Base-by-base conservation (phyloP, 495 filamentous ascomycete species). In the Aspergillus steynii region DNA sequence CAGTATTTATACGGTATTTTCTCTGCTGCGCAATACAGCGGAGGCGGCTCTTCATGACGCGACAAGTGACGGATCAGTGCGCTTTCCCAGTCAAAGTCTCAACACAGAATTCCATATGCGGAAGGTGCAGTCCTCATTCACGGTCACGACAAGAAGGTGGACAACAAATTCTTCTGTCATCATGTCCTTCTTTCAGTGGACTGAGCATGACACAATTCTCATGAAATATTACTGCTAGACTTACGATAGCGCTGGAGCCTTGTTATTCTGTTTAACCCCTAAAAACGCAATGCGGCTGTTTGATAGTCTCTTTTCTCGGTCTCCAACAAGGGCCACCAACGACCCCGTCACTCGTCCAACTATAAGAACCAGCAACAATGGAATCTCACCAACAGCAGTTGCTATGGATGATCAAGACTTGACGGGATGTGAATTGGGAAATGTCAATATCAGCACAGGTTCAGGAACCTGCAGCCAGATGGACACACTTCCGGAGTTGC, bases 251-350 rank as follows among this genome's bases (percentile, higher is more conserved):
- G 6, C 25, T 14, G 25, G n/a, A n/a, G 8, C 5, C 25, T 32
- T 37, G 20, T 10, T 12, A 45, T 12, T 56, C 20, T 29, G 12
- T 15, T 31, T 2, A 20, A 5, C 12, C 25, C 5, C 27, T 3
- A 5, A 25, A 25, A 4, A 5, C 42, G 8, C 28, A 9, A 65
- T 65, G 63, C 53, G 56, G 5, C 42, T 61, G 47, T 54, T 65
- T 29, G 52, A 48, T 50, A 32, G 45, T 6, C 42, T 65, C 37
- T 56, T 60, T 5, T 50, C 56, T 49, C 31, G 52, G 47, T 57
- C 56, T 27, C 53, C 57, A 26, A 46, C 46, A 47, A 53, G 55
- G 27, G 56, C 5, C 46, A 50, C 47, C 29, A 50, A 27, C 50
- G 37, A 51, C 25, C 53, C 55, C 8, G 50, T 32, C 28, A n/a